These are phyloP conservation scores for Xylaria sp. DNA, from an alignment of 2,329 filamentous ascomycete genomes.

Conservation along the genomic window DNA sequence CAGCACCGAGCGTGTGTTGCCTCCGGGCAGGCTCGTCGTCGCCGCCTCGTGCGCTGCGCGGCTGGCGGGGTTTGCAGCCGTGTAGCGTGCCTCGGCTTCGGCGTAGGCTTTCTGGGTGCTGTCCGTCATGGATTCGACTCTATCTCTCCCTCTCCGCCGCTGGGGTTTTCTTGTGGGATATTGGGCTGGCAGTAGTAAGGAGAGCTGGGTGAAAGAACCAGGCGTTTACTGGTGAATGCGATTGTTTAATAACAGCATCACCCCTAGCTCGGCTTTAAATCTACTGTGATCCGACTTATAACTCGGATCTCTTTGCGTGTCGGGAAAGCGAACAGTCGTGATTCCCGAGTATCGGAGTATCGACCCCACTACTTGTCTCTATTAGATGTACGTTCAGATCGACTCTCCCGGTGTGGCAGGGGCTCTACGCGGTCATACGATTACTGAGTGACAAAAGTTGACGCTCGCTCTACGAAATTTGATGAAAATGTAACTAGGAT, in stretches of 20 bases:
- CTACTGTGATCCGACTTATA: background rate
- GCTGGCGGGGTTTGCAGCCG: conserved; percentile 46
- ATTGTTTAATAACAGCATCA: background rate
- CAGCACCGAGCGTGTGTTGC: conserved; percentile 40
- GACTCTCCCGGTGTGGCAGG: background rate
- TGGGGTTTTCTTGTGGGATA: background rate
- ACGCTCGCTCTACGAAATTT: no score
- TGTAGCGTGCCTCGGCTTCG: conserved; percentile 44
- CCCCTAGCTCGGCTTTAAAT: background rate
- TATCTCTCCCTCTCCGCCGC: conserved; percentile 13
- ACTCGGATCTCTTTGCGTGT: background rate
- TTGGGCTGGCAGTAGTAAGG: background rate
- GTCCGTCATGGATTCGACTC: conserved; percentile 21
- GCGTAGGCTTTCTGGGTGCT: conserved; percentile 40
- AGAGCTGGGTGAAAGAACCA: background rate
- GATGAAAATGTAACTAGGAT: no score
- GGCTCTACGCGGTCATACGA: background rate
- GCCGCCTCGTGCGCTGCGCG: conserved; percentile 47
- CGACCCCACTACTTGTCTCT: background rate
- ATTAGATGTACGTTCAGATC: background rate
- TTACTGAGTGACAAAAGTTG: background rate
- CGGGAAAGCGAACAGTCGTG: conserved; percentile 10
- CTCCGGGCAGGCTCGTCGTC: conserved; percentile 37
- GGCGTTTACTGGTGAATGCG: background rate
- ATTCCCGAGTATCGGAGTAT: conserved; percentile 12